Evolutionary conservation across 140 eudicot species (phyloP), one percentile per base, ranked within the genome.

Genomic region (Flaveria floridana): DNA sequence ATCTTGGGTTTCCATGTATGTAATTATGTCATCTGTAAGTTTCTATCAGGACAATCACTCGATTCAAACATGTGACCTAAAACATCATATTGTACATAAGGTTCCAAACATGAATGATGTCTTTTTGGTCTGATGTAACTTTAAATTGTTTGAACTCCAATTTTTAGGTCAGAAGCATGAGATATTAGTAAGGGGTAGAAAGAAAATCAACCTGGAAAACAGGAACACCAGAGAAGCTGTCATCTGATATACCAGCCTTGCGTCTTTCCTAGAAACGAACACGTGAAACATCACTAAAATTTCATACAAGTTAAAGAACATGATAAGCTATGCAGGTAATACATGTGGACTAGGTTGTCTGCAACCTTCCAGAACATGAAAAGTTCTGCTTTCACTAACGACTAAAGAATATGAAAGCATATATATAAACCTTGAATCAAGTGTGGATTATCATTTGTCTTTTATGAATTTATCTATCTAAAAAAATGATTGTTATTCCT

Each of bases 141-240:
- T 70, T 2, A 48, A 62, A 62, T 14, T 62, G 47, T 14, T 59
- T 16, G 20, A 48, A 68, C 5, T 68, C 2, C 2, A 21, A n/a
- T 23, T 67, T 42, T 67, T 39, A 8, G 20, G 39, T 37, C 51
- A 48, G 51, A 78, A 59, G 61, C 25, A 18, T 48, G 61, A 28
- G 68, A 47, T 7, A 70, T 5, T 13, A 39, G 16, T 10, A 19
- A 70, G 18, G 41, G 26, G 26, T 46, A 7, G 46, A 61, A 34
- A 68, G 41, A 3, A 44, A 46, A 53, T 51, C 64, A 75, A 94
- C 99, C 99, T 90, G 97, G 78, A 94, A 94, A 87, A 94, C 97
- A 68, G 99, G 99, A 79, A 94, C 95, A 34, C 99, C 99, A 25
- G 86, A 73, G 64, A 94, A 94, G 80, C 88, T 82, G 79, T 79